A percentile compares a stretch with the other conserved stretches of the same genome.
Conservation (phyloP, 1,139 yeast species). For the Candida sojae region DNA sequence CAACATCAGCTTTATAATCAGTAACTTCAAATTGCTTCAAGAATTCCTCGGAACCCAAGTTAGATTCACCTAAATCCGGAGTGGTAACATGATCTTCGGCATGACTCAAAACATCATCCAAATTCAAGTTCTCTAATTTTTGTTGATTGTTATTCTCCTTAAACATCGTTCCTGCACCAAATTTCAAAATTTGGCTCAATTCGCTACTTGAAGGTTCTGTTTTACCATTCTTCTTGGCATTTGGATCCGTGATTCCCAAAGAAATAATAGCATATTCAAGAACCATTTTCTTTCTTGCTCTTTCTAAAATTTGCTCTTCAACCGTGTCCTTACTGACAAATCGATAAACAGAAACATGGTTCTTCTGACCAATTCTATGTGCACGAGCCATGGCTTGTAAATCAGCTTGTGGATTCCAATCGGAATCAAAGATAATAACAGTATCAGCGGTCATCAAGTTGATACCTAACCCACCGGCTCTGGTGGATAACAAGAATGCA, state of each 20-base stretch:
- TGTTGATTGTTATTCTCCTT: constrained; percentile 89
- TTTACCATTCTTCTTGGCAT: constrained; percentile 38
- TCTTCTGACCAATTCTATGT: constrained; percentile 97
- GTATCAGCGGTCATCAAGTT: constrained; percentile 99
- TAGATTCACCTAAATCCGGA: constrained; percentile 94
- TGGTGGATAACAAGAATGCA: constrained; percentile 84
- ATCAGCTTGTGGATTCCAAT: constrained; percentile 99
- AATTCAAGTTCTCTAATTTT: constrained; percentile 90
- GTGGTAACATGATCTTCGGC: constrained; percentile 98
- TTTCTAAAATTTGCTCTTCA: constrained; percentile 93
- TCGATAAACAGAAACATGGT: constrained; percentile 95
- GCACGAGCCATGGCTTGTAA: constrained; percentile 99
- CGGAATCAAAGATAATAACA: constrained; percentile 94
- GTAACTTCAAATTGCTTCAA: constrained; percentile 97
- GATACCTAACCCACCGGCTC: constrained; percentile 99
- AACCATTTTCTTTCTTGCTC: constrained; percentile 98
- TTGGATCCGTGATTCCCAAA: constrained; percentile 86
- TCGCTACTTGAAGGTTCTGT: constrained; percentile 82
- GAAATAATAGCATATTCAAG: constrained; percentile 96
- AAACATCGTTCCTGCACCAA: constrained; percentile 99
- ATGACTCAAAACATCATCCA: constrained; percentile 93
- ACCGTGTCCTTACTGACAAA: constrained; percentile 97
- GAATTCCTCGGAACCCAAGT: constrained; percentile 97
- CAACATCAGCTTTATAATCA: constrained; percentile 96
- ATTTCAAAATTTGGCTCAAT: constrained; percentile 87